Evolutionary conservation across 78 protist species (phyloP).

Genomic region (Chrysochromulina parva): DNA sequence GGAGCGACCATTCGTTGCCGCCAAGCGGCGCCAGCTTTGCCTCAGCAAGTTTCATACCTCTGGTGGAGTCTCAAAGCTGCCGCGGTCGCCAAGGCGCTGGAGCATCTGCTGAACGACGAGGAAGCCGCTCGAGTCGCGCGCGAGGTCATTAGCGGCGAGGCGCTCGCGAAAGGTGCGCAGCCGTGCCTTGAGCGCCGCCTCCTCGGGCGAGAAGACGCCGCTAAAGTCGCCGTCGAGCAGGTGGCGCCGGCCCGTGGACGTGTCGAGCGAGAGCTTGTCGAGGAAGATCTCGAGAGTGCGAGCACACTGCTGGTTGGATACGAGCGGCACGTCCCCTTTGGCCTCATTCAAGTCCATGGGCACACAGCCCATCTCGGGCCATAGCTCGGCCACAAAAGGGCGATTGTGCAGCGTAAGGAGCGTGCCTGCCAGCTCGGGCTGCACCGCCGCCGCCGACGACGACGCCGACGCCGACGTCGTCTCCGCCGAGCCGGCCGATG

Average conservation of each 20-base stretch:
- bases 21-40: no score
- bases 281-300: constrained; percentile 22
- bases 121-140: background rate
- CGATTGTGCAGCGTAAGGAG: background rate
- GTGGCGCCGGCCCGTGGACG: background rate
- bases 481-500: background rate
- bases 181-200: background rate
- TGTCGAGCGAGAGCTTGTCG: constrained; percentile 11
- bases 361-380: constrained; percentile 17
- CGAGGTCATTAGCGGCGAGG: background rate
- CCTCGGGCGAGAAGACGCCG: background rate
- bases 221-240: constrained; percentile 25
- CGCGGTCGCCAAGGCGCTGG: no score
- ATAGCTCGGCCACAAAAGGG: background rate
- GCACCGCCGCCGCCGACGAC: background rate
- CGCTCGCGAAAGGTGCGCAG: background rate
- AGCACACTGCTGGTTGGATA: background rate
- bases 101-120: background rate
- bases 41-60: no score
- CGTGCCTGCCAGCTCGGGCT: background rate
- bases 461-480: no score
- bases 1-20: no score
- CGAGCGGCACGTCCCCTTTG: no score
- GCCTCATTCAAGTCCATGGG: background rate
- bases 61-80: no score